Conservation (phyloP, 1,139 yeast species). For the Taphrina deformans region DNA sequence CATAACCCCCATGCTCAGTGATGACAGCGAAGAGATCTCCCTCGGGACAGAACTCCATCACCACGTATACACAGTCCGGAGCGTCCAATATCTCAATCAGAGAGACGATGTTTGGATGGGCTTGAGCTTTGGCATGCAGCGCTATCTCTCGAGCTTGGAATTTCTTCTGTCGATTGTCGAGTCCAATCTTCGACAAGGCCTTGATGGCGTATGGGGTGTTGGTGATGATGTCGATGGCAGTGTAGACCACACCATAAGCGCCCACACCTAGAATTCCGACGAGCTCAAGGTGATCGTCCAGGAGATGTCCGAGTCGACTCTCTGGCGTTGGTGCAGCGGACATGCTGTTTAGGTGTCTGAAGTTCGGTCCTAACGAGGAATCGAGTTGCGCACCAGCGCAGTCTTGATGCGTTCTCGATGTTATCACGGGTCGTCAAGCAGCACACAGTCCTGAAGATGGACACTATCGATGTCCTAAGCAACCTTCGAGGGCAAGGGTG, state of each 20-base stretch:
- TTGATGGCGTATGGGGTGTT: conserved; percentile 68
- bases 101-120: conserved; percentile 74
- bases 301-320: conserved; percentile 40
- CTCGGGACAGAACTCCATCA: conserved; percentile 79
- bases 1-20: conserved; percentile 63
- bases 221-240: conserved; percentile 59
- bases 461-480: no score
- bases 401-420: background rate
- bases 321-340: conserved; percentile 32
- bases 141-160: conserved; percentile 62
- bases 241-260: conserved; percentile 77
- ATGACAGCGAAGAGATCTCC: conserved; percentile 76
- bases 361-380: background rate
- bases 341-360: background rate
- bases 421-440: background rate
- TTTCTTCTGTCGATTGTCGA: conserved; percentile 42
- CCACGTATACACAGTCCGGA: conserved; percentile 56
- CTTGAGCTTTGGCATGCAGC: conserved; percentile 69
- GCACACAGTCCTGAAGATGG: no score
- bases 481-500: background rate
- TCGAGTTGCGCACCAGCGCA: background rate
- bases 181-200: conserved; percentile 49
- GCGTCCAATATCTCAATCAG: conserved; percentile 64
- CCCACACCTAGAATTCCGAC: conserved; percentile 76
- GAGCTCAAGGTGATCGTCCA: conserved; percentile 53